Base-by-base conservation (phyloP, 768 basidiomycete genomes). In the Termitomyces sp. region DNA sequence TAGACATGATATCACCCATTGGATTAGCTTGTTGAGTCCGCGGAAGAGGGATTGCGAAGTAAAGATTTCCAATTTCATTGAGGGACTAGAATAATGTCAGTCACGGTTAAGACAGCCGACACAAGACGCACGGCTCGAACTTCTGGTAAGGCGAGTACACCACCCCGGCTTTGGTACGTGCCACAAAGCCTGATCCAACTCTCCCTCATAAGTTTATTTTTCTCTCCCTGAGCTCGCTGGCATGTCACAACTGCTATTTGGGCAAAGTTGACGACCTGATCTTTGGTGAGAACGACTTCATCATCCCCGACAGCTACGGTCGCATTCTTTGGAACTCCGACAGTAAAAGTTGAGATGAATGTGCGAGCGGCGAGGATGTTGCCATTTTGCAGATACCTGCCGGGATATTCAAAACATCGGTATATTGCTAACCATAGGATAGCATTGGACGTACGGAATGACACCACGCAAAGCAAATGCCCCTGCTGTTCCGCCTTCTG, bases 341-440 rank as follows among this genome's bases (percentile, higher is more conserved):
- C 79, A 48, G 88, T 79, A 70, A 90, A 93, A 49, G 87, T 83
- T n/a, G 81, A 77, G 69, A 96, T 87, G 79, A 98, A 97, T n/a
- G 89, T 85, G n/a, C 86, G 85, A 4, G 96, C 92, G 4, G 91
- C 91, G n/a, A 93, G 84, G 67, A 99, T 88, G 62, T 94, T 94
- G 16, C 93, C 92, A 53, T 93, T 91, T 60, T 82, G 82, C 24
- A 95, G 77, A 66, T 91, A 91, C 57, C 90, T 92, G 65, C 16
- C 20, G 36, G 40, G 49, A 33, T 54, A 45, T 57, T 30, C 48
- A 26, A 30, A 39, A 27, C 54, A 56, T 40, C 60, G 16, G 30
- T 27, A 12, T 53, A 37, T 50, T n/a, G 39, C 36, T 36, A 27
- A 32, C 27, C n/a, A 36, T 27, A 47, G 22, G n/a, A n/a, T 45